Percentiles rank a stretch among this genome's conserved stretches.
Conservation (phyloP, 2,329 filamentous ascomycete species). For the Neofusicoccum umdonicola region DNA sequence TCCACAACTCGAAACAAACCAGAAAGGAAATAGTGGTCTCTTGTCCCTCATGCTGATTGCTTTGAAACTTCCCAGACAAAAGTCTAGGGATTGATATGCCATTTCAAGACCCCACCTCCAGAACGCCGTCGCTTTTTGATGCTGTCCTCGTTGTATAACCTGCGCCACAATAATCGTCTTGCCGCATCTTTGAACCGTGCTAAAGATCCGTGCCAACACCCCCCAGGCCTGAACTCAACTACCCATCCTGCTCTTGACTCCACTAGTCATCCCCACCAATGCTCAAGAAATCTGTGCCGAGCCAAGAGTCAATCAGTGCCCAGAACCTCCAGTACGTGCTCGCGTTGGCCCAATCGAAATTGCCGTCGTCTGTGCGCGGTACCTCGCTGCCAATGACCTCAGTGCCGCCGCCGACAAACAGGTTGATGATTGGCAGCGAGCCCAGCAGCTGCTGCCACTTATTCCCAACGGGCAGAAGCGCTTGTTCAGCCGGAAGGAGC, state of each 20-base stretch:
- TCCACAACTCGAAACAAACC: neutral
- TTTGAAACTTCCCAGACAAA: neutral
- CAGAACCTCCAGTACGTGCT: constrained; percentile 61
- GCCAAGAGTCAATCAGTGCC: constrained; percentile 53
- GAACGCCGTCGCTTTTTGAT: constrained; percentile 15
- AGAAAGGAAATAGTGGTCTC: neutral
- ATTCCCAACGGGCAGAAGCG: constrained; percentile 44
- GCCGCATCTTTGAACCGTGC: neutral
- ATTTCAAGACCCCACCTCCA: neutral
- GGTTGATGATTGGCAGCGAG: constrained; percentile 52
- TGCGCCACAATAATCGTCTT: neutral
- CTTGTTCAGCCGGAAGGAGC: constrained; percentile 45
- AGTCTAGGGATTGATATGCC: neutral
- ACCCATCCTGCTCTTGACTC: neutral
- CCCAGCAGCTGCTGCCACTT: constrained; percentile 42
- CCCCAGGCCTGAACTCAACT: neutral
- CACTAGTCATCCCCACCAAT: constrained; percentile 49
- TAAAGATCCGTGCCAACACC: neutral
- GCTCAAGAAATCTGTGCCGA: constrained; percentile 63
- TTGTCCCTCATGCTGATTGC: neutral
- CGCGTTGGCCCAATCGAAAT: constrained; percentile 71
- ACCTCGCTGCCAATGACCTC: constrained; percentile 73
- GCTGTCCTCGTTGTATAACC: neutral
- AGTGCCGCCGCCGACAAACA: constrained; percentile 44
- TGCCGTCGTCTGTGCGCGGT: constrained; percentile 68